phyloP scores from a whole-genome alignment of 2,329 filamentous ascomycete species.

The Herpomyces periplanetae region DNA sequence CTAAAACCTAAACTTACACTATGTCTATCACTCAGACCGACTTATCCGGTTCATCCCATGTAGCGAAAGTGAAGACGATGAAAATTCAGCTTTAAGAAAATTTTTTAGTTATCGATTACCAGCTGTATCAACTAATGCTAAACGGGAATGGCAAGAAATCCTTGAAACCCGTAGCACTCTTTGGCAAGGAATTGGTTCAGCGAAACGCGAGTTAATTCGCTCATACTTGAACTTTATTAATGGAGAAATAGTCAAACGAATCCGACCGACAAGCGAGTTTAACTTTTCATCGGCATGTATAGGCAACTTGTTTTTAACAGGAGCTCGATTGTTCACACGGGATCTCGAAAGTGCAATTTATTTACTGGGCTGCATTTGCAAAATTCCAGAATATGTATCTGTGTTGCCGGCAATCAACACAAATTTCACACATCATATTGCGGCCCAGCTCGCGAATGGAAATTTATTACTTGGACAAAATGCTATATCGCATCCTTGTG shows the following conservation, averaged over 20 bases:
- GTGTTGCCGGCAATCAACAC: conserved; percentile 73
- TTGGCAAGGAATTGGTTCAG: conserved; percentile 18
- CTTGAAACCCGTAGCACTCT: conserved; percentile 40
- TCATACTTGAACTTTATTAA: conserved; percentile 37
- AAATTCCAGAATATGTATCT: conserved; percentile 30
- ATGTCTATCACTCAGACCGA: conserved; percentile 18
- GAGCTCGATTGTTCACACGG: conserved; percentile 48
- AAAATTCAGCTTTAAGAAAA: conserved; percentile 31
- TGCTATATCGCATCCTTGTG: conserved; percentile 48
- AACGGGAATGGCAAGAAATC: conserved; percentile 50
- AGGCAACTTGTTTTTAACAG: conserved; percentile 35
- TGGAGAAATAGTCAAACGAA: conserved; percentile 26
- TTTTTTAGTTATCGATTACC: conserved; percentile 65
- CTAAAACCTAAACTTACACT: conserved; percentile 1
- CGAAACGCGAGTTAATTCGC: conserved; percentile 33
- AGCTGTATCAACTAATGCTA: conserved; percentile 17
- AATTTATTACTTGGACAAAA: conserved; percentile 60
- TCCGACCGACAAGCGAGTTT: conserved; percentile 26
- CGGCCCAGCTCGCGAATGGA: conserved; percentile 34
- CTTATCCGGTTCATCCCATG: conserved; percentile 63
- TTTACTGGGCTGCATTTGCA: conserved; percentile 46
- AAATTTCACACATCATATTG: conserved; percentile 83
- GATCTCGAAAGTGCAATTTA: conserved; percentile 79
- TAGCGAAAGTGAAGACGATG: conserved; percentile 14
- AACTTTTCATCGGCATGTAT: conserved; percentile 37